Conservation (phyloP, 768 basidiomycete species). For the Boletellus emodensis region DNA sequence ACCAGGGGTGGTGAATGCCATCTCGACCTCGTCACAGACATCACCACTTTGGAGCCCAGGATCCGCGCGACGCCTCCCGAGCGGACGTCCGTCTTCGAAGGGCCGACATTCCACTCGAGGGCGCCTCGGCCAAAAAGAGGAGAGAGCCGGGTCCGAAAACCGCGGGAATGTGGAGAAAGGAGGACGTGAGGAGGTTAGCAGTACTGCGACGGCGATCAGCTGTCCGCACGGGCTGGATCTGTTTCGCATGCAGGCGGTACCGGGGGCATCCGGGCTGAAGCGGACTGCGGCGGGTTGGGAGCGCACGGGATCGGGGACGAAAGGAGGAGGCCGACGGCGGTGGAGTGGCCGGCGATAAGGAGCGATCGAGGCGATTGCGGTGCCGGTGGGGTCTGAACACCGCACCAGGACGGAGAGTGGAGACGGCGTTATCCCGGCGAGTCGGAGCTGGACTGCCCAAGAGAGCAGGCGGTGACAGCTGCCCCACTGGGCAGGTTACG, state of each 20-base stretch:
- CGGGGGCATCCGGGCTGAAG: background rate
- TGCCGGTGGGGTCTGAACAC: background rate
- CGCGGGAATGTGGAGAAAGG: slow-evolving; percentile 7
- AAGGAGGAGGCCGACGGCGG: slow-evolving; percentile 8
- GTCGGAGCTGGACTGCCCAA: background rate
- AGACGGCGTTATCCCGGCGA: slow-evolving; percentile 20
- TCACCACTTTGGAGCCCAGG: slow-evolving; percentile 21
- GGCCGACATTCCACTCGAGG: no score
- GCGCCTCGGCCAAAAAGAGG: no score
- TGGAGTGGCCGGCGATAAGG: slow-evolving; percentile 19
- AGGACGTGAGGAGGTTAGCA: no score
- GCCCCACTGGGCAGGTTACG: no score
- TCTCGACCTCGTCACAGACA: slow-evolving; percentile 15
- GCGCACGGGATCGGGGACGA: background rate
- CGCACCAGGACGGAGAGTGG: slow-evolving; percentile 2
- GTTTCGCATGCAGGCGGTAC: slow-evolving; percentile 13
- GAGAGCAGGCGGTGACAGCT: no score
- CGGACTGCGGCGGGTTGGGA: no score
- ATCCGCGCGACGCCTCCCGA: slow-evolving; percentile 14
- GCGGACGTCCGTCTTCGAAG: no score
- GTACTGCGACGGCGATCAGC: slow-evolving; percentile 24
- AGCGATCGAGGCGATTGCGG: slow-evolving; percentile 3
- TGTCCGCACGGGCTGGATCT: slow-evolving; percentile 12
- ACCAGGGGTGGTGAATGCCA: slow-evolving; percentile 11
- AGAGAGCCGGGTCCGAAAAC: slow-evolving; percentile 10